Evolutionary conservation across 208 protist genomes (phyloP), one percentile per base, ranked within the genome.

Genomic region (Trypanosomatidae sp.): DNA sequence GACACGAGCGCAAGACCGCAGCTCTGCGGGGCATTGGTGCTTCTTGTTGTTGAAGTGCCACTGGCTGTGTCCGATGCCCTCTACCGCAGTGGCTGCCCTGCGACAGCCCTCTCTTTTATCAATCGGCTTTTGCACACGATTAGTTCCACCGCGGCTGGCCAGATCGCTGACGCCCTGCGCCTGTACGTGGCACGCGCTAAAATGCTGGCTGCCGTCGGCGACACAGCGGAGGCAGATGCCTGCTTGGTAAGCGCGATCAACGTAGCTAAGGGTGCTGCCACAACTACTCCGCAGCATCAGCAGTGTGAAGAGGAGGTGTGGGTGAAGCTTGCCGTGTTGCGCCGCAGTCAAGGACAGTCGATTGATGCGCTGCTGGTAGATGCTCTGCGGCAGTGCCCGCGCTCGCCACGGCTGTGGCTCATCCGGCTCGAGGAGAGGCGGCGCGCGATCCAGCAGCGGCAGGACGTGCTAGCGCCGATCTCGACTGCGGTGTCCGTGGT

Each of bases 281-380:
- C 44, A n/a, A 36, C 53, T 12, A 55, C 36, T 39, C 36, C n/a
- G 3, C 46, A 69, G 47, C 28, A 43, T 8, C 46, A 41, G 46
- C 33, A 58, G 30, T 46, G 39, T 69, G 62, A 74, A 30, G 89
- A 93, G 60, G 74, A 84, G 50, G 80, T 75, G 50, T 91, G 84
- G 82, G 81, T 90, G 33, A 91, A 90, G 52, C 79, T 94, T 19
- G 76, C 81, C 1, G 65, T 94, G 41, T 80, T 91, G 71, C 85
- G 74, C n/a, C 84, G 89, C 19, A 90, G 84, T 65, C 66, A 44
- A 22, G 73, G 71, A 44, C 66, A 77, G 36, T 36, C 52, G 1
- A 68, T 81, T 19, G 56, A 64, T 3, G 56, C 22, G 12, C 39
- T 85, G 10, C 30, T 85, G 56, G 33, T 50, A 43, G 74, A 76